These are phyloP conservation scores for Sporothrix luriei DNA, from an alignment of 2,329 filamentous ascomycete species.

Conservation along the genomic window DNA sequence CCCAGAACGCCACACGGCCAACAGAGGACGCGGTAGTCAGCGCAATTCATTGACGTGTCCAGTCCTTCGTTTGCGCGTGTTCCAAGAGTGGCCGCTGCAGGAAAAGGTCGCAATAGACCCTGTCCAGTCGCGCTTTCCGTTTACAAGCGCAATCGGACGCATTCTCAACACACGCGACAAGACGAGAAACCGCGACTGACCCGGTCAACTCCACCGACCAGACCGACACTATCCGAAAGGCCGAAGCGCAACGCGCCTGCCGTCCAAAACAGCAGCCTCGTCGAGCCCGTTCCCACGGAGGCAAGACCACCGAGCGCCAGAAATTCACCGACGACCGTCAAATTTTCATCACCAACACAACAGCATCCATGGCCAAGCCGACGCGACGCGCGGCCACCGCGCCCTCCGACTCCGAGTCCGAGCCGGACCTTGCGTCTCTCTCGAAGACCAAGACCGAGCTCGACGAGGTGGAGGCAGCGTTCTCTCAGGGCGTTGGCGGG, in stretches of 20 bases:
- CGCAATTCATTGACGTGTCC: background rate
- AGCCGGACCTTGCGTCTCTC: background rate
- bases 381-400: conserved; percentile 11
- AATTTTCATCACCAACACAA: background rate
- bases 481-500: background rate
- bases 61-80: background rate
- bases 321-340: background rate
- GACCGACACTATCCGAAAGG: too few relatives aligned
- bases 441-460: conserved; percentile 15
- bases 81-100: background rate
- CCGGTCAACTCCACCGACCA: background rate
- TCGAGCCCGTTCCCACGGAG: too few relatives aligned
- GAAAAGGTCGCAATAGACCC: background rate
- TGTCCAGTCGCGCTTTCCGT: conserved; percentile 11
- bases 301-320: background rate
- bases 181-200: conserved; percentile 5
- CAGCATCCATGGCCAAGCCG: background rate
- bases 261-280: background rate
- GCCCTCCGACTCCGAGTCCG: conserved; percentile 10
- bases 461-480: background rate
- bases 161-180: background rate
- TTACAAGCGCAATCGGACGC: conserved; percentile 2
- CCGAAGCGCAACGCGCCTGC: background rate
- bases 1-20: background rate
- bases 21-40: background rate